Percentiles rank a stretch among this genome's conserved stretches.
These are phyloP conservation scores for Tetradesmus obliquus DNA, from an alignment of 139 green algal genomes.

Conservation along the genomic window DNA sequence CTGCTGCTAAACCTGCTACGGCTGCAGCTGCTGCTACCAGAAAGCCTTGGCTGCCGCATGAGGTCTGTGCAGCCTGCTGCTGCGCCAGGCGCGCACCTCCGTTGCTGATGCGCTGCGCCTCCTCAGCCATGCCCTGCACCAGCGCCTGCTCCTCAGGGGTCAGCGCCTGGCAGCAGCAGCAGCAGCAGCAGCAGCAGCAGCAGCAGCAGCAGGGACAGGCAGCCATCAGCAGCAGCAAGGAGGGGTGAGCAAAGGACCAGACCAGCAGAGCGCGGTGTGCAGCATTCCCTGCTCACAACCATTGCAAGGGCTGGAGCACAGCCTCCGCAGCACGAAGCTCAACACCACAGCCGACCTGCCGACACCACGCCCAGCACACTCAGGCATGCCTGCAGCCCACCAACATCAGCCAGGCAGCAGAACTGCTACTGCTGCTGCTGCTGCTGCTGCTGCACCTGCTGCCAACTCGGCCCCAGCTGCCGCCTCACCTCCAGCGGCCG, in stretches of 20 bases:
- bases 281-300: too few species aligned
- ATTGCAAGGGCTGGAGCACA: too few species aligned
- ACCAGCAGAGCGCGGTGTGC: too few species aligned
- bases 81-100: conserved; percentile 45
- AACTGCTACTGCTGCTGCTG: neutral
- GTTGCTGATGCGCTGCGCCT: conserved; percentile 69
- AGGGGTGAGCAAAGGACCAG: too few species aligned
- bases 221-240: neutral
- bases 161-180: conserved; percentile 42
- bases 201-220: neutral
- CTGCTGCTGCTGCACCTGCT: conserved; percentile 73
- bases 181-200: conserved; percentile 19
- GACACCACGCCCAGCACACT: conserved; percentile 50
- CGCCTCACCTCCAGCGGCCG: conserved; percentile 46
- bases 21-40: neutral
- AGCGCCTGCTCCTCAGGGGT: conserved; percentile 70
- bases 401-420: neutral
- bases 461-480: conserved; percentile 62
- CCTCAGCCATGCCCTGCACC: conserved; percentile 85
- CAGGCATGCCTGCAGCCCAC: neutral
- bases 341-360: too few species aligned
- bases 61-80: neutral
- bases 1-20: too few species aligned
- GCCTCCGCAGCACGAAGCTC: too few species aligned
- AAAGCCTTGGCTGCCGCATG: neutral